These are phyloP conservation scores for Trifolium fragiferum DNA, from an alignment of 306 rosid species.

Conservation along the genomic window DNA sequence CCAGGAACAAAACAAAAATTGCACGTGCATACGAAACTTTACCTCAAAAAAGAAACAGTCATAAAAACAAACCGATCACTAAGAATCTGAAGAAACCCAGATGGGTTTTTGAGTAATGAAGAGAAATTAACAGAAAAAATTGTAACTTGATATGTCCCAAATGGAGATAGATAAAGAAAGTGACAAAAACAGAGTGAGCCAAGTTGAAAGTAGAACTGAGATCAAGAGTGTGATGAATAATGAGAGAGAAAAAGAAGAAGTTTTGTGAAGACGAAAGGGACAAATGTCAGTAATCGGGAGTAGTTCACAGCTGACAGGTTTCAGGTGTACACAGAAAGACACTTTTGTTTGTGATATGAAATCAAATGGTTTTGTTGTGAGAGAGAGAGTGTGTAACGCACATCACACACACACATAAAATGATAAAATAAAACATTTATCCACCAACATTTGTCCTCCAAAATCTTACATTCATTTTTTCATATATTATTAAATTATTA, in stretches of 20 bases:
- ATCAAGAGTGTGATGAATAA: background rate
- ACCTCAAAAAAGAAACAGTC: slow-evolving; percentile 44
- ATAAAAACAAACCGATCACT: slow-evolving; percentile 29
- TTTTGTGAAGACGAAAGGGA: slow-evolving; percentile 37
- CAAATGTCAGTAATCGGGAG: slow-evolving; percentile 21
- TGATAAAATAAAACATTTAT: slow-evolving; percentile 13
- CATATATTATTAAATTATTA: no score
- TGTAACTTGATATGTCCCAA: slow-evolving; percentile 8
- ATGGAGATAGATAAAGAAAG: background rate
- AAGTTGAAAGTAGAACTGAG: background rate
- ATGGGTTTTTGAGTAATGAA: slow-evolving; percentile 37
- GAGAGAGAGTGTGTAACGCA: background rate
- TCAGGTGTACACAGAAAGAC: background rate
- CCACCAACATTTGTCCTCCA: slow-evolving; percentile 45
- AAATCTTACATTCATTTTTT: background rate
- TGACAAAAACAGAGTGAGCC: slow-evolving; percentile 19
- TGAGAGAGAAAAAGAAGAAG: slow-evolving; percentile 14
- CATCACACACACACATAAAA: slow-evolving; percentile 28
- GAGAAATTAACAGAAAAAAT: slow-evolving; percentile 43
- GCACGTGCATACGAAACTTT: slow-evolving; percentile 28
- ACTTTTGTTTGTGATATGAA: background rate
- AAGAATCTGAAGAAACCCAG: slow-evolving; percentile 42
- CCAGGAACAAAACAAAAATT: slow-evolving; percentile 23
- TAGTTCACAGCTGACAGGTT: slow-evolving; percentile 40
- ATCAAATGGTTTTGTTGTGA: background rate